A percentile compares a stretch with the other conserved stretches of the same genome.
phyloP scores from a whole-genome alignment of 169 alveolate species.

The Cryptosporidium parvum region DNA sequence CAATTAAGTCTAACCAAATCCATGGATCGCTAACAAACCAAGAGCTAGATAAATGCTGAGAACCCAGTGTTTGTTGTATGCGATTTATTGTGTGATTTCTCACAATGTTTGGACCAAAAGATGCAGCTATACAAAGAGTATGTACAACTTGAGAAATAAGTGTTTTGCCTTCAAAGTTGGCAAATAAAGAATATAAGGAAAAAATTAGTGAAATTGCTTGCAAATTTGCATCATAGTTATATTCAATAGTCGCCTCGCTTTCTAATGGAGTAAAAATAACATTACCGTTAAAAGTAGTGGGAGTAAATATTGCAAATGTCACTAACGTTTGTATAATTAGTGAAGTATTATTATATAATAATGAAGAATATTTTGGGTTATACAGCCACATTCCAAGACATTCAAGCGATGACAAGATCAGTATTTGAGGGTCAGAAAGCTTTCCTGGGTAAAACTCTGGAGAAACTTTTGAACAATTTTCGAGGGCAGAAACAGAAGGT shows the following conservation, averaged over 20 bases:
- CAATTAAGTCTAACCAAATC: slow-evolving; percentile 55
- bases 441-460: slow-evolving; percentile 74
- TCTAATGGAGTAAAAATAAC: slow-evolving; percentile 29
- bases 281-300: slow-evolving; percentile 41
- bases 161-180: slow-evolving; percentile 20
- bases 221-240: slow-evolving; percentile 67
- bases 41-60: slow-evolving; percentile 31
- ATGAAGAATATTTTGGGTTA: slow-evolving; percentile 55
- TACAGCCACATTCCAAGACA: slow-evolving; percentile 73
- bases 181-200: slow-evolving; percentile 46
- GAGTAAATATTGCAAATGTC: slow-evolving; percentile 69
- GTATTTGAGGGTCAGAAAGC: slow-evolving; percentile 64
- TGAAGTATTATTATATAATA: slow-evolving; percentile 39
- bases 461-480: neutral
- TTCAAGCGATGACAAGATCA: slow-evolving; percentile 59
- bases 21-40: slow-evolving; percentile 67
- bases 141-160: slow-evolving; percentile 66
- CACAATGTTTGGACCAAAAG: slow-evolving; percentile 71
- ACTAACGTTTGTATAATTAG: slow-evolving; percentile 58
- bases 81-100: slow-evolving; percentile 65
- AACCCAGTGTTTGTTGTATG: slow-evolving; percentile 69
- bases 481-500: slow-evolving; percentile 53
- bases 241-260: neutral
- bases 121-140: slow-evolving; percentile 67
- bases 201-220: slow-evolving; percentile 62